A percentile compares a stretch with the other conserved stretches of the same genome.
phyloP scores from a whole-genome alignment of 73 alveolate species.

The Tetrahymena borealis region DNA sequence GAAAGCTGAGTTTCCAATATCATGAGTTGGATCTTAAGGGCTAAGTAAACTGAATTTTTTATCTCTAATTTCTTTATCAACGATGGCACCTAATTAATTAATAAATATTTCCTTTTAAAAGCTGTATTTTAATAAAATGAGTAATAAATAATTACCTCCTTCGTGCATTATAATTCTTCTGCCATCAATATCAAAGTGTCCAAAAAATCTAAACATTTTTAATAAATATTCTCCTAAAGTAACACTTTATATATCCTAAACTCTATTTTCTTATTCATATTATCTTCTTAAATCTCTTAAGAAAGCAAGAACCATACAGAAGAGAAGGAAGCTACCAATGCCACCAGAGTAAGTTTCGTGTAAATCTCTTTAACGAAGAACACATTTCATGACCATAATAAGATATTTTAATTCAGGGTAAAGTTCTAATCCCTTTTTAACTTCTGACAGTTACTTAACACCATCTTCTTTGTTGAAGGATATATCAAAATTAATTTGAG shows the following conservation, averaged over 20 bases:
- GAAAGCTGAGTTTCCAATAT: slow-evolving; percentile 59
- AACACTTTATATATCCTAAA: slow-evolving; percentile 44
- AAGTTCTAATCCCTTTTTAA: slow-evolving; percentile 51
- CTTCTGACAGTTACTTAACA: slow-evolving; percentile 54
- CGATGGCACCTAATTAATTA: slow-evolving; percentile 2
- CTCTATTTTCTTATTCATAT: slow-evolving; percentile 30
- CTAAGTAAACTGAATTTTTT: slow-evolving; percentile 51
- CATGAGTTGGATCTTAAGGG: slow-evolving; percentile 56
- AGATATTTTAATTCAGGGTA: slow-evolving; percentile 84
- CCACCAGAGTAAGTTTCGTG: slow-evolving; percentile 96
- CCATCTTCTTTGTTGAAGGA: slow-evolving; percentile 87
- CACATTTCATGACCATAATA: slow-evolving; percentile 71
- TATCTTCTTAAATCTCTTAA: slow-evolving; percentile 45
- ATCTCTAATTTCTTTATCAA: slow-evolving; percentile 42
- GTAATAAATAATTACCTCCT: slow-evolving; percentile 63
- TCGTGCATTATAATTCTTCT: slow-evolving; percentile 77
- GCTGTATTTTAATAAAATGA: not conserved
- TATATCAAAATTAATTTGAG: slow-evolving; percentile 75
- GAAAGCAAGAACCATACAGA: slow-evolving; percentile 68
- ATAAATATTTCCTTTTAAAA: not conserved
- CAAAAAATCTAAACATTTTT: slow-evolving; percentile 82
- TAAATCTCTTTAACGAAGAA: slow-evolving; percentile 76
- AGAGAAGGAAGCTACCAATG: slow-evolving; percentile 80
- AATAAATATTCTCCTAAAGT: slow-evolving; percentile 79
- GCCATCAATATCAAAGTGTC: slow-evolving; percentile 72